Percentiles rank a stretch among this genome's conserved stretches.
phyloP scores from a whole-genome alignment of 2,329 filamentous ascomycete genomes.

The Venturia asperata region DNA sequence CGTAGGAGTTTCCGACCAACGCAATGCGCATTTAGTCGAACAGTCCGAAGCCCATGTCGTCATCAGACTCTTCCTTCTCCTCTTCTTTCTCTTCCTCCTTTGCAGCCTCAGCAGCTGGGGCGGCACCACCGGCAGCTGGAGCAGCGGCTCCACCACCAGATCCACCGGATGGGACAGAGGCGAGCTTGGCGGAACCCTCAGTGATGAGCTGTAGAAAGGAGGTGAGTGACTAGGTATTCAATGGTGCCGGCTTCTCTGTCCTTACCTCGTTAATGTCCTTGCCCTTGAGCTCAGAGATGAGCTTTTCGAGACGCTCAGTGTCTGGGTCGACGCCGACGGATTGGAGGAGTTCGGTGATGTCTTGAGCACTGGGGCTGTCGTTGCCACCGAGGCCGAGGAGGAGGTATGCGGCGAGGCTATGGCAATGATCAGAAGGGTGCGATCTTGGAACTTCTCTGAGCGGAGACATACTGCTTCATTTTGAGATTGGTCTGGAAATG shows the following conservation, averaged over 20 bases:
- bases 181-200: constrained; percentile 86
- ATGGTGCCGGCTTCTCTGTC: constrained; percentile 16
- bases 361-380: constrained; percentile 72
- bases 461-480: constrained; percentile 31
- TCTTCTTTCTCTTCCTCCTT: constrained; percentile 55
- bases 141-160: constrained; percentile 67
- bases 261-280: constrained; percentile 88
- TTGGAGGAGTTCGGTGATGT: constrained; percentile 83
- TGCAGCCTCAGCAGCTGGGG: constrained; percentile 50
- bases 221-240: constrained; percentile 18
- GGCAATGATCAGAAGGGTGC: constrained; percentile 65
- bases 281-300: constrained; percentile 85
- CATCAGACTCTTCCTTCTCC: constrained; percentile 70
- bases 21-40: constrained; percentile 49
- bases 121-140: constrained; percentile 58
- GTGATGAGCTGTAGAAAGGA: constrained; percentile 64
- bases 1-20: not conserved
- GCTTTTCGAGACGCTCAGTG: constrained; percentile 72
- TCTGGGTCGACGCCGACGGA: constrained; percentile 96
- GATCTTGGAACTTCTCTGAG: constrained; percentile 24
- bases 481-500: constrained; percentile 16
- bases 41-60: constrained; percentile 69
- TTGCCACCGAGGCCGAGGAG: constrained; percentile 94
- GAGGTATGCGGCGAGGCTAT: constrained; percentile 99
- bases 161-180: constrained; percentile 89